Base-by-base conservation (phyloP, 2,329 filamentous ascomycete genomes). In the Neocatenulostroma microsporum region DNA sequence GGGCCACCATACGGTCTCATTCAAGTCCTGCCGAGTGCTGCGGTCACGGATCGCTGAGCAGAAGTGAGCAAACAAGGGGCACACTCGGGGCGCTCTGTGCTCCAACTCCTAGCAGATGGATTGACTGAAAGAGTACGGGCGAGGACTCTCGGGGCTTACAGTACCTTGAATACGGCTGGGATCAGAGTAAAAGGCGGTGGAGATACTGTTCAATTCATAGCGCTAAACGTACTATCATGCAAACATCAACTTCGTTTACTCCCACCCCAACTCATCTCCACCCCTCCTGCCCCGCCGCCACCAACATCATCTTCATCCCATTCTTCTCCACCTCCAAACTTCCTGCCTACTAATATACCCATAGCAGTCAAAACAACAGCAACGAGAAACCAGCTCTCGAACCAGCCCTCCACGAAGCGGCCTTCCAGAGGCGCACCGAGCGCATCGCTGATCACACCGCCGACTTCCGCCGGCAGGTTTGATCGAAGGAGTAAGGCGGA, bases 331-430 rank as follows among this genome's bases (percentile, higher is more conserved):
- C 63, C 62, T 0, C 62, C 64, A 2, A 85, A 64, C 54, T 76
- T 79, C 43, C 76, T 70, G 0, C 82, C 82, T 3, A 87, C 56
- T 70, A 81, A 84, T 15, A 93, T 78, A 0, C 83, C 84, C n/a
- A 74, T 54, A 1, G 72, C 78, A 1, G 85, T 91, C 10, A 72
- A 54, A 0, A 69, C 64, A 44, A 79, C 82, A 4, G 81, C 80
- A 3, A 78, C 56, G 38, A 94, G 60, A 58, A 93, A 94, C 80
- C 85, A 89, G 6, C 77, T 79, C 58, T 94, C 86, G 49, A 94
- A 94, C 86, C 86, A 94, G 21, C 75, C 70, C 52, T 93, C 79
- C 4, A 84, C 81, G 51, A 84, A 85, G 0, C 69, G 67, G 5
- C 76, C 76, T 51, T 84, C 80, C 7, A 93, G 67, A 12, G 84